Evolutionary conservation across 108 stramenopile species (phyloP).

Genomic region (Skeletonema menzelii): DNA sequence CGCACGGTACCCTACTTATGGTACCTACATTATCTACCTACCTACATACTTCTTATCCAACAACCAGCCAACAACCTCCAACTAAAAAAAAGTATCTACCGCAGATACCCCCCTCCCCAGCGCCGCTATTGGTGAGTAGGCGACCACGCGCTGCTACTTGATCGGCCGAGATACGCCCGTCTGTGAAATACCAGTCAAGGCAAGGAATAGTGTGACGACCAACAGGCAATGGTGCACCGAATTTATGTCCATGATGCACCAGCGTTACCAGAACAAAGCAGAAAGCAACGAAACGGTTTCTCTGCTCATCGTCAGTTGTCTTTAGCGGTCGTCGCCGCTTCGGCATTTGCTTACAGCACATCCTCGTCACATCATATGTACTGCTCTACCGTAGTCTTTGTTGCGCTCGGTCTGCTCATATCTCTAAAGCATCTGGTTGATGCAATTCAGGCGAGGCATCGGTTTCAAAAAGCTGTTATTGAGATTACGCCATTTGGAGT

Average conservation of each 20-base stretch:
- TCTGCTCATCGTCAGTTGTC: background rate
- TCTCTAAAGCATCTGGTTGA: background rate
- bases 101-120: no score
- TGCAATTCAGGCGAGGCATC: background rate
- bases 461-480: constrained; percentile 20
- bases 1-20: no score
- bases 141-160: background rate
- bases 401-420: background rate
- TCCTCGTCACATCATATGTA: background rate
- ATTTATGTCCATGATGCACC: background rate
- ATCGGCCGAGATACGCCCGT: background rate
- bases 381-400: background rate
- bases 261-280: background rate
- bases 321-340: background rate
- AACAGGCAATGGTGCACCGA: background rate
- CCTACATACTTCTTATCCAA: no score
- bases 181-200: background rate
- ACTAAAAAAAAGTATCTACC: no score
- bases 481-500: constrained; percentile 29
- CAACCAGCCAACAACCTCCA: no score
- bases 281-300: background rate
- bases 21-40: no score
- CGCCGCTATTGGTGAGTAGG: no score
- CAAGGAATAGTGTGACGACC: background rate
- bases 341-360: background rate